Conservation (phyloP, 495 filamentous ascomycete species). For the Margaritispora aquatica region DNA sequence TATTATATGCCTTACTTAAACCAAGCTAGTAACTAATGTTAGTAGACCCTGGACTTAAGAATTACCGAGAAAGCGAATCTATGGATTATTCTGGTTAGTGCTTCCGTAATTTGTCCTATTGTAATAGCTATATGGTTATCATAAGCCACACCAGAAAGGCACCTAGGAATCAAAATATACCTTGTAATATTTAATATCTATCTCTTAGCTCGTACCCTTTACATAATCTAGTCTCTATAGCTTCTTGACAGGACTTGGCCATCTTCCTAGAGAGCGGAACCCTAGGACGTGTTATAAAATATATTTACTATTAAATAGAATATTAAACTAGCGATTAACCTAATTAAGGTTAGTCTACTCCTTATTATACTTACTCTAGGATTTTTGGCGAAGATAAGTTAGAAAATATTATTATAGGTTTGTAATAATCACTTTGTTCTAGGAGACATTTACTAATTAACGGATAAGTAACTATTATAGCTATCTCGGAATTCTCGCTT, state of each 20-base stretch:
- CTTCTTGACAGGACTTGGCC: neutral
- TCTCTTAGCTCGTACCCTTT: neutral
- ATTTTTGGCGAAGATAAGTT: neutral
- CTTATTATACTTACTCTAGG: neutral
- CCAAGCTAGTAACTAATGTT: neutral
- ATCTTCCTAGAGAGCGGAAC: neutral
- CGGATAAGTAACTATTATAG: neutral
- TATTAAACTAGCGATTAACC: neutral
- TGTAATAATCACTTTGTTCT: neutral
- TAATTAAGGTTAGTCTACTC: neutral
- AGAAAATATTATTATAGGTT: neutral
- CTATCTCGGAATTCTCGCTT: neutral
- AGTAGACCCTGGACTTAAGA: neutral
- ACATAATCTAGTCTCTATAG: neutral
- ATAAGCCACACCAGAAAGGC: neutral
- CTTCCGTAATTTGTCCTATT: neutral
- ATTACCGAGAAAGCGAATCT: neutral
- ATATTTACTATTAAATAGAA: neutral
- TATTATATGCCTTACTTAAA: neutral
- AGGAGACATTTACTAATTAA: neutral
- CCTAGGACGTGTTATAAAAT: neutral
- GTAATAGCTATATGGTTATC: neutral
- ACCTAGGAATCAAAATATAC: neutral
- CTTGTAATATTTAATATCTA: neutral
- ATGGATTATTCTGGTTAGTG: neutral